Percentiles rank a stretch among this genome's conserved stretches.
Conservation (phyloP, 306 rosid genomes). For the Prunus padus region DNA sequence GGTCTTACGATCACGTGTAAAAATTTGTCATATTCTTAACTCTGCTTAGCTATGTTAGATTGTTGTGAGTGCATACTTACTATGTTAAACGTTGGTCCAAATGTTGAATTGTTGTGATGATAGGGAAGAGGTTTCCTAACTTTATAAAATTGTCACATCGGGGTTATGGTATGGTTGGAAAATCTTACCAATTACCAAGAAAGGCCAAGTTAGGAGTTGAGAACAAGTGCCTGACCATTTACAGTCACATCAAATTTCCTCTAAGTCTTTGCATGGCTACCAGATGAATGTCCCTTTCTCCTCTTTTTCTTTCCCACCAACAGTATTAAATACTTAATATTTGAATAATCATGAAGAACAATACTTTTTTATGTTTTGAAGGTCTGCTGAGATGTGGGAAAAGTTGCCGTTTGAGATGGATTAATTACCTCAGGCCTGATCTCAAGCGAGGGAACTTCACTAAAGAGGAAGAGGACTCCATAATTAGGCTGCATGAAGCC, state of each 20-base stretch:
- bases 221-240: neutral
- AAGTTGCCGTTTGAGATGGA: constrained; percentile 98
- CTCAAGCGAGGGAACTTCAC: constrained; percentile 84
- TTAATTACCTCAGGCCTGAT: constrained; percentile 92
- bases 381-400: constrained; percentile 86
- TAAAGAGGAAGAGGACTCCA: constrained; percentile 62
- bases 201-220: constrained; percentile 20
- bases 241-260: neutral
- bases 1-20: neutral
- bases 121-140: neutral
- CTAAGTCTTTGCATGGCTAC: constrained; percentile 15
- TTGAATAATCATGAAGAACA: neutral
- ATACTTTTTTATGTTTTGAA: constrained; percentile 11
- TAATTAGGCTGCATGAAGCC: constrained; percentile 55
- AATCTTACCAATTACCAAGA: constrained; percentile 17
- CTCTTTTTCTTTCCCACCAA: constrained; percentile 1
- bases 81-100: neutral
- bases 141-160: neutral
- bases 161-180: constrained; percentile 5
- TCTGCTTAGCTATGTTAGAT: too few species aligned
- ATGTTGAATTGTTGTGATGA: neutral
- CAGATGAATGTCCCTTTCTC: constrained; percentile 6
- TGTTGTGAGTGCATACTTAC: neutral
- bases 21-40: neutral
- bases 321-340: neutral